Base-by-base conservation (phyloP, 352 stramenopile genomes). In the Phytopythium montanum region DNA sequence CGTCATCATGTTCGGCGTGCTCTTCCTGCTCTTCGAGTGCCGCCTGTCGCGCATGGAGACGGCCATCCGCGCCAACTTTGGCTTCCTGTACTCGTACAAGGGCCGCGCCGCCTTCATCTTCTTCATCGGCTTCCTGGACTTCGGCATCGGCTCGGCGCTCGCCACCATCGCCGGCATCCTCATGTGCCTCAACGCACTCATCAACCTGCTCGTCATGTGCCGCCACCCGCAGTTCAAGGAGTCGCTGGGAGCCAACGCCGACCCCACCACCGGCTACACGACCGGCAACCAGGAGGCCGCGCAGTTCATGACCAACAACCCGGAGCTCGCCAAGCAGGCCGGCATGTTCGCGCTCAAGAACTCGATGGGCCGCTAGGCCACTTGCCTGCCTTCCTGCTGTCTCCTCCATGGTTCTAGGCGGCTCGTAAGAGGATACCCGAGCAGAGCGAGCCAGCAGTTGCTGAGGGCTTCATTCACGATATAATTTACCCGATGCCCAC, bases 41-140 rank as follows among this genome's bases (percentile, higher is more conserved):
- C 85, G 85, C 45, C 70, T 95, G n/a, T 89, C 77, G 56, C 81
- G 81, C 65, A 95, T 95, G 85, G 85, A 95, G 71, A 72, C 60
- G 41, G 76, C 69, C 51, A 95, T 95, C 62, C 85, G 85, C 62
- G 62, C 73, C 53, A 93, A 95, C 66, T 95, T 95, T 68, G 85
- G 85, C 56, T 95, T 95, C 64, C 60, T 95, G 14, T 95, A 92
- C 72, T 88, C 81, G 69, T 95, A 95, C 76, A 90, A 90, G 60
- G 85, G 85, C 39, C 81, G 85, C 59, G 85, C 85, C 7, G 74
- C 72, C 18, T 95, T 95, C 66, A 95, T 95, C 61, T 95, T 95
- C 73, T 95, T 95, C 66, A 93, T 95, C 64, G 85, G 85, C 54
- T 95, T 95, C 55, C 53, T 95, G 21, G 83, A 93, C 73, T 95